phyloP scores from a whole-genome alignment of 2,329 filamentous ascomycete genomes.

The Bipolaris zeicola region DNA sequence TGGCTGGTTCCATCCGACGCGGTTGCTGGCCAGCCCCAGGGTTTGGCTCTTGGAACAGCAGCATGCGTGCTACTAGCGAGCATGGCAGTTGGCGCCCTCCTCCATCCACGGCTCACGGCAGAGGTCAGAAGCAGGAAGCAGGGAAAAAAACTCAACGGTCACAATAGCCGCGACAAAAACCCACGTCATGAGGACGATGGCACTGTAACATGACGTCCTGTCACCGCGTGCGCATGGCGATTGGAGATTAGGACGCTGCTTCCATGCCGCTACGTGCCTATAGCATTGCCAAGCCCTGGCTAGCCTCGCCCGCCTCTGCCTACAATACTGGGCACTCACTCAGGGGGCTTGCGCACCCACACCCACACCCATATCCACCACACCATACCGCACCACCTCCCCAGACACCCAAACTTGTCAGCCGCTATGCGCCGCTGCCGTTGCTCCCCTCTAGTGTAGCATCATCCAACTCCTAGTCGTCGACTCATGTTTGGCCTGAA shows the following conservation, averaged over 20 bases:
- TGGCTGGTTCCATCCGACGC: no score
- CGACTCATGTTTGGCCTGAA: no score
- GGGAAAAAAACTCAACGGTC: no score
- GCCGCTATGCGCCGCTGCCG: constrained; percentile 7
- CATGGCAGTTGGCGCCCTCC: no score
- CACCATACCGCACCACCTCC: constrained; percentile 3
- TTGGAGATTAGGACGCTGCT: constrained; percentile 19
- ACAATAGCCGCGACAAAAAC: background rate
- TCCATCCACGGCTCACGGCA: no score
- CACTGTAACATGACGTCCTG: background rate
- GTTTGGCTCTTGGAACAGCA: no score
- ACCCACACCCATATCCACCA: no score
- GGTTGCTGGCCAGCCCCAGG: no score
- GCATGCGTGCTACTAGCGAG: no score
- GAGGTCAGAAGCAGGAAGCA: no score
- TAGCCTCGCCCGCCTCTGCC: constrained; percentile 10
- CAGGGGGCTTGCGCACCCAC: constrained; percentile 6
- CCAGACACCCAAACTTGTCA: constrained; percentile 10
- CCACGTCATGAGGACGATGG: background rate
- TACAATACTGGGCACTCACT: constrained; percentile 2
- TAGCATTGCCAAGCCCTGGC: constrained; percentile 18
- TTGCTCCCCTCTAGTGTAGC: background rate
- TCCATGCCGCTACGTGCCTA: constrained; percentile 18
- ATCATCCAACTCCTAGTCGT: no score
- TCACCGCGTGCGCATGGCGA: constrained; percentile 3